These are phyloP conservation scores for Gynandropsis gynandra DNA, from an alignment of 345 rosid species.

Conservation along the genomic window DNA sequence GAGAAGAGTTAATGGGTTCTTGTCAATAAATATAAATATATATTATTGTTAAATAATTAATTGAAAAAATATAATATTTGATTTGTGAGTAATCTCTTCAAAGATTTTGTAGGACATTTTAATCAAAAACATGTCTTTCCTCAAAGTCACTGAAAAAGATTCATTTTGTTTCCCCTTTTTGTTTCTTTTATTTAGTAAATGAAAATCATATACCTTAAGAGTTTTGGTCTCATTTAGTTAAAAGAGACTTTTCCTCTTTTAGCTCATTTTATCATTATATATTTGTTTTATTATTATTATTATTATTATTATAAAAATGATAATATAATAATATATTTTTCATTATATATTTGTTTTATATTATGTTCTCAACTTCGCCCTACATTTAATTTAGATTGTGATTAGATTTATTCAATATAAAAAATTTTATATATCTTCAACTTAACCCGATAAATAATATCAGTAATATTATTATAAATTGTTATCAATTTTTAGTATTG, in stretches of 20 bases:
- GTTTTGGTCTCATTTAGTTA: neutral
- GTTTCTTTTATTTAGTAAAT: constrained; percentile 13
- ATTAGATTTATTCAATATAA: no score
- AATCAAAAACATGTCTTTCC: constrained; percentile 3
- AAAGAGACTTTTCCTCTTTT: constrained; percentile 4
- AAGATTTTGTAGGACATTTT: constrained; percentile 17
- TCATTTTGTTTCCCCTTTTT: constrained; percentile 23
- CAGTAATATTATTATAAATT: no score
- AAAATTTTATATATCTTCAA: no score
- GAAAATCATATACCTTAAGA: constrained; percentile 11
- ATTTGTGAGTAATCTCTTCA: constrained; percentile 17
- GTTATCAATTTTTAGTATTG: no score
- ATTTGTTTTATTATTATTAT: neutral
- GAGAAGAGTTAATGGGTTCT: constrained; percentile 15
- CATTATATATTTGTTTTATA: no score
- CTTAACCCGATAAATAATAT: no score
- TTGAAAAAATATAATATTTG: no score
- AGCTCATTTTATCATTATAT: neutral
- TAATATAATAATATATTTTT: no score
- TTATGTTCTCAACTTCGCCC: no score
- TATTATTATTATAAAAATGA: neutral
- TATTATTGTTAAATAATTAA: neutral
- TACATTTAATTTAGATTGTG: no score
- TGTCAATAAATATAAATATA: constrained; percentile 9
- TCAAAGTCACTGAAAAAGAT: constrained; percentile 25